Conservation (phyloP, 179 eudicot species). For the Silene coronaria region DNA sequence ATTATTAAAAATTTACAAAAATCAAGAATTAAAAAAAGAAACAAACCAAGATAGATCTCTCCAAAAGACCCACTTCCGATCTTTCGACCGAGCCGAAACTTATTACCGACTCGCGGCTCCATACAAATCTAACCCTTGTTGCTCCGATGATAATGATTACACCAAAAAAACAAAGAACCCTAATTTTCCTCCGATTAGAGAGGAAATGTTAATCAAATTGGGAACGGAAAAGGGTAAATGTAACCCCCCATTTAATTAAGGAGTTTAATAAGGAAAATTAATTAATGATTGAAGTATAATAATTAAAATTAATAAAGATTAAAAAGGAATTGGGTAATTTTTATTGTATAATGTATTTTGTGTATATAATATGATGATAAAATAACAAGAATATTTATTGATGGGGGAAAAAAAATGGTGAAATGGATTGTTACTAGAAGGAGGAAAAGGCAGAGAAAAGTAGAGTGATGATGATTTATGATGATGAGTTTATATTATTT, state of each 20-base stretch:
- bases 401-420: slow-evolving; percentile 9
- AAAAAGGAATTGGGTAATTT: not conserved
- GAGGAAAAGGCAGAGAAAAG: too few species aligned
- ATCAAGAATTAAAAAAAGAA: not conserved
- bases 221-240: slow-evolving; percentile 16
- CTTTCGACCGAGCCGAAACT: slow-evolving; percentile 46
- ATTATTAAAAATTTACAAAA: not conserved
- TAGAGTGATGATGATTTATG: too few species aligned
- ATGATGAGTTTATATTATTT: too few species aligned
- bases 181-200: slow-evolving; percentile 7
- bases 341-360: not conserved
- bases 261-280: not conserved
- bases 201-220: not conserved
- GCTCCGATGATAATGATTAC: not conserved
- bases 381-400: not conserved
- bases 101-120: slow-evolving; percentile 42
- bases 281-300: not conserved
- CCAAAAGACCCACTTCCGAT: slow-evolving; percentile 52
- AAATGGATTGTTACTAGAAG: slow-evolving; percentile 13
- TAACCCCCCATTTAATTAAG: slow-evolving; percentile 23
- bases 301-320: not conserved
- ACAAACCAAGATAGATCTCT: slow-evolving; percentile 47
- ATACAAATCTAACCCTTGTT: slow-evolving; percentile 21
- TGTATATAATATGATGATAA: not conserved
- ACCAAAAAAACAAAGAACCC: slow-evolving; percentile 19